Evolutionary conservation across 78 protist genomes (phyloP), one percentile per base, ranked within the genome.

Genomic region (Isochrysis galbana): DNA sequence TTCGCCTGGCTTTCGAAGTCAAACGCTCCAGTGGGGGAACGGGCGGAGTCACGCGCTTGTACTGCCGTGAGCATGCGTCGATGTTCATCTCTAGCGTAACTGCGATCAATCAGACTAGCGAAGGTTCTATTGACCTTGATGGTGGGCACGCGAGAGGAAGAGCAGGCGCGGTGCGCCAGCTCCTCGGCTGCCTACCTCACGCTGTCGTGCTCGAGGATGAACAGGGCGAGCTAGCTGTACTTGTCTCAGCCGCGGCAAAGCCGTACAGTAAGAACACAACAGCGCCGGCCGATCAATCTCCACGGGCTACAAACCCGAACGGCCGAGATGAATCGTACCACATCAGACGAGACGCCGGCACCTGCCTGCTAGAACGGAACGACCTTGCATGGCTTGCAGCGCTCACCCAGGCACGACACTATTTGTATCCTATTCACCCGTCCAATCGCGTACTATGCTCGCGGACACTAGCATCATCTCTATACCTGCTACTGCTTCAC

Each of bases 391-490:
- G 94, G 94, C 51, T 74, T 0, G 67, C 0, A 26, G 48, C n/a
- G 10, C 51, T 14, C 72, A 2, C 86, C 34, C 80, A 90, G 36
- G 86, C 91, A 38, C 88, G 90, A 34, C 91, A 91, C 89, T 92
- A 92, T 80, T 23, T 94, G 36, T 92, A 74, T 67, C 96, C 94
- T 0, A 45, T 94, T 41, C 94, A 94, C 92, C 78, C 91, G 67
- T 94, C 96, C 47, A 29, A 14, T 84, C 1, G 87, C n/a, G 91
- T 92, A 87, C 84, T 95, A 29, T 55, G 89, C 47, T 91, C 93
- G 38, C 95, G 90, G 36, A 87, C 96, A 82, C 91, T 93, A 34
- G 93, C 96, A 42, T 87, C 94, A 44, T 82, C 93, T 36, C 91
- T 92, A 74, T 91, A 95, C 91, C 91, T 95, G 83, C 72, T 95